These are phyloP conservation scores for Cucumis variabilis DNA, from an alignment of 331 rosid species.

Conservation along the genomic window DNA sequence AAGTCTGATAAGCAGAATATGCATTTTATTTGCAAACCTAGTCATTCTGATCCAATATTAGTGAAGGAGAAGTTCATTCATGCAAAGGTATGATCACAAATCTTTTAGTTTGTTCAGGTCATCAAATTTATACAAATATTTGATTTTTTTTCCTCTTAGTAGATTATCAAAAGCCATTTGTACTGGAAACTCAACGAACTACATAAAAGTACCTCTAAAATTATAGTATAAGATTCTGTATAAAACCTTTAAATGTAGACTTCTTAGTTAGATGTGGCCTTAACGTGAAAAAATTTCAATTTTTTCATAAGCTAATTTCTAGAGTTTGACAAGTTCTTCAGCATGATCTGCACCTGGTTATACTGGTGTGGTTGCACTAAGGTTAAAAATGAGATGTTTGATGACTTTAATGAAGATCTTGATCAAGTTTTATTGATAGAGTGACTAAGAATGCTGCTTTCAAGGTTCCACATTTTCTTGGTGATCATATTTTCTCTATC, in stretches of 20 bases:
- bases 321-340: not conserved
- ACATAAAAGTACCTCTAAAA: not conserved
- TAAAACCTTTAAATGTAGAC: not conserved
- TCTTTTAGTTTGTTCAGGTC: constrained; percentile 15
- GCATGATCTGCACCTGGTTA: constrained; percentile 31
- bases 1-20: constrained; percentile 73
- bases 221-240: not conserved
- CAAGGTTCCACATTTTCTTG: constrained; percentile 56
- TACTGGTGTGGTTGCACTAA: constrained; percentile 36
- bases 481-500: constrained; percentile 35
- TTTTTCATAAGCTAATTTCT: not conserved
- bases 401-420: constrained; percentile 49
- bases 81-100: constrained; percentile 73
- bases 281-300: not conserved
- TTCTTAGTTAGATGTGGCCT: constrained; percentile 10
- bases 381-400: constrained; percentile 52
- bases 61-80: constrained; percentile 98
- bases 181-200: not conserved
- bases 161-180: not conserved
- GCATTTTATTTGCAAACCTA: constrained; percentile 76
- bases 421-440: constrained; percentile 72
- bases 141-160: not conserved
- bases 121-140: not conserved
- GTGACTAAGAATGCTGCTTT: constrained; percentile 68
- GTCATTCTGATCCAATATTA: constrained; percentile 80